These are phyloP conservation scores for Themeda triandra DNA, from an alignment of 176 grass and related monocot species.

Conservation along the genomic window DNA sequence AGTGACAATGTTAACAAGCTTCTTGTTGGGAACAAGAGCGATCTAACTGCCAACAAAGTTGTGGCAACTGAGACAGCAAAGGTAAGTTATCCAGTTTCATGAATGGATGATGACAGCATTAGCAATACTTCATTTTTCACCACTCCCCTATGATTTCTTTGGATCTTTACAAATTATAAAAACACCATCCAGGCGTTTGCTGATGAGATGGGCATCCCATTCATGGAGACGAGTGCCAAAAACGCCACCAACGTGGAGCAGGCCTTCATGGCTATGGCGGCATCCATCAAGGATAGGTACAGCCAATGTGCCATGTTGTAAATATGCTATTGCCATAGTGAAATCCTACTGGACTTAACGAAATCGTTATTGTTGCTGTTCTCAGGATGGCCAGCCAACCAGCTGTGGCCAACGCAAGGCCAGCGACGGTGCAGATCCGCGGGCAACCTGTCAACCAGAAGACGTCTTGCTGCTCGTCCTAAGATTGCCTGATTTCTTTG, in stretches of 20 bases:
- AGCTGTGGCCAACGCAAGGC: constrained; percentile 41
- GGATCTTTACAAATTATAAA: neutral
- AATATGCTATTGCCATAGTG: neutral
- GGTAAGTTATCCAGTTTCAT: constrained; percentile 15
- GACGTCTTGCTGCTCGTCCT: constrained; percentile 60
- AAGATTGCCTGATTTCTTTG: constrained; percentile 2
- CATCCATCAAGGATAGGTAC: constrained; percentile 66
- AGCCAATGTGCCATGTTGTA: too few relatives aligned
- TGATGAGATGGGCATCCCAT: constrained; percentile 75
- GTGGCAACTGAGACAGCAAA: constrained; percentile 73
- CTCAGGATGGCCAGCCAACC: constrained; percentile 74
- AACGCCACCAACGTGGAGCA: constrained; percentile 67
- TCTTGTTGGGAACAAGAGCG: constrained; percentile 82
- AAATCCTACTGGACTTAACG: neutral
- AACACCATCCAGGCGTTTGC: constrained; percentile 50
- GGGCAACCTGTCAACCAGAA: constrained; percentile 70
- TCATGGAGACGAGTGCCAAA: constrained; percentile 80
- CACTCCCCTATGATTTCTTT: neutral
- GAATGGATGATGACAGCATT: neutral
- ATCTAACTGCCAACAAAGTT: constrained; percentile 76
- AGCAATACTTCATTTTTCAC: too few relatives aligned
- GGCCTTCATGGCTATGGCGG: constrained; percentile 74
- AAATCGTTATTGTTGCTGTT: neutral
- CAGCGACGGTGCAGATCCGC: constrained; percentile 63
- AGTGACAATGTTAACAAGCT: constrained; percentile 95